These are phyloP conservation scores for Naegleria fowleri DNA, from an alignment of 208 protist genomes.

Conservation along the genomic window DNA sequence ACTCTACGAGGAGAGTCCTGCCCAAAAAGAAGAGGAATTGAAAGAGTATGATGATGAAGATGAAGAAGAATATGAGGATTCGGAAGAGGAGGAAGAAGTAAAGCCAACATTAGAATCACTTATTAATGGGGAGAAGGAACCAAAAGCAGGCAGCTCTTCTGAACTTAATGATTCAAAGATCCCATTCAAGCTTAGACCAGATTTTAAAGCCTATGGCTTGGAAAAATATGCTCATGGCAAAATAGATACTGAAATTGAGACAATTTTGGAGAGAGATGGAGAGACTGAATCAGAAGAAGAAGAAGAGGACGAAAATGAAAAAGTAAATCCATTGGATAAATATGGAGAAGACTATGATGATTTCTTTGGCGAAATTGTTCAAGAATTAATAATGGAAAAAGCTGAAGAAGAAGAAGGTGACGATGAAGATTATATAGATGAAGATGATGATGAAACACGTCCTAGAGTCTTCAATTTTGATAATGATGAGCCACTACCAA, in stretches of 20 bases:
- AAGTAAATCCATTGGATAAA: neutral
- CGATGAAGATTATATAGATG: neutral
- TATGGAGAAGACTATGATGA: conserved; percentile 12
- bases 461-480: neutral
- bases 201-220: neutral
- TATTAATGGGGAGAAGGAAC: neutral
- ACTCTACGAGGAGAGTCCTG: neutral
- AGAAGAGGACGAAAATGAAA: neutral
- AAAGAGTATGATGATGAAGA: neutral
- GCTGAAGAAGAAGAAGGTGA: neutral
- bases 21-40: neutral
- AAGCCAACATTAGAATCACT: neutral
- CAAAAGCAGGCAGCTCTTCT: too few species aligned
- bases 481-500: neutral
- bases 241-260: neutral
- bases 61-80: neutral
- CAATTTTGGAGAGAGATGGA: neutral
- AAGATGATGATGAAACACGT: neutral
- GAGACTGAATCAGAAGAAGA: neutral
- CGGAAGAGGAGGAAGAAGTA: neutral
- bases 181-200: neutral
- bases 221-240: neutral
- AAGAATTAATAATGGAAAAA: neutral
- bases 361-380: neutral
- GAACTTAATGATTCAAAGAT: neutral